Conservation (phyloP, 306 rosid genomes). For the Ziziphus jujuba region DNA sequence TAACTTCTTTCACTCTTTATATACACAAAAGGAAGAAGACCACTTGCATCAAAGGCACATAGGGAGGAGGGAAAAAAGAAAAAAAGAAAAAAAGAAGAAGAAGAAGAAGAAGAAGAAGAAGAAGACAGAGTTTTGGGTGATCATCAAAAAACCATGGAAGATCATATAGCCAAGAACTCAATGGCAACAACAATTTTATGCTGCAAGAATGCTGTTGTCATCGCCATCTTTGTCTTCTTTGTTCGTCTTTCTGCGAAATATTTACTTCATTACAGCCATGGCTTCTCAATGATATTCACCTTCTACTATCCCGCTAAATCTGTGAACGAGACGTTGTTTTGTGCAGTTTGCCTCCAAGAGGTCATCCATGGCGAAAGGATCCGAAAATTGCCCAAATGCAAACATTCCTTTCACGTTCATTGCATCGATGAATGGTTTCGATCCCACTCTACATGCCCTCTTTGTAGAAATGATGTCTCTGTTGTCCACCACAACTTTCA, state of each 20-base stretch:
- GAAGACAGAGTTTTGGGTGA: not conserved
- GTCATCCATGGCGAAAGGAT: constrained; percentile 13
- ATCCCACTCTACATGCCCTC: constrained; percentile 19
- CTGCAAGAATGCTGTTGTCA: not conserved
- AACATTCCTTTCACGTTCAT: constrained; percentile 22
- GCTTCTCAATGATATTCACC: no score
- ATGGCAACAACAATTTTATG: no score
- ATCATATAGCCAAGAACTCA: not conserved
- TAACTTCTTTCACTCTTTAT: no score
- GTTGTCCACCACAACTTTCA: not conserved
- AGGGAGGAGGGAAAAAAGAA: no score
- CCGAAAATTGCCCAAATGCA: constrained; percentile 19
- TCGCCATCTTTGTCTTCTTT: no score
- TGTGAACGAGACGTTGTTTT: not conserved
- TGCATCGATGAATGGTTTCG: constrained; percentile 24
- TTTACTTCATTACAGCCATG: no score
- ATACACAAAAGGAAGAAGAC: no score
- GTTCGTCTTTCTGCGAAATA: no score
- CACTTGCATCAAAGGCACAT: no score
- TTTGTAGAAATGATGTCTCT: constrained; percentile 23
- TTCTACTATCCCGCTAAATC: no score
- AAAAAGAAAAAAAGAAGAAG: no score
- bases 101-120: no score
- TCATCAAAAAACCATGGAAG: not conserved
- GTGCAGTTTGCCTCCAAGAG: constrained; percentile 25